These are phyloP conservation scores for Capsella rubella DNA, from an alignment of 441 rosid species.

Conservation along the genomic window DNA sequence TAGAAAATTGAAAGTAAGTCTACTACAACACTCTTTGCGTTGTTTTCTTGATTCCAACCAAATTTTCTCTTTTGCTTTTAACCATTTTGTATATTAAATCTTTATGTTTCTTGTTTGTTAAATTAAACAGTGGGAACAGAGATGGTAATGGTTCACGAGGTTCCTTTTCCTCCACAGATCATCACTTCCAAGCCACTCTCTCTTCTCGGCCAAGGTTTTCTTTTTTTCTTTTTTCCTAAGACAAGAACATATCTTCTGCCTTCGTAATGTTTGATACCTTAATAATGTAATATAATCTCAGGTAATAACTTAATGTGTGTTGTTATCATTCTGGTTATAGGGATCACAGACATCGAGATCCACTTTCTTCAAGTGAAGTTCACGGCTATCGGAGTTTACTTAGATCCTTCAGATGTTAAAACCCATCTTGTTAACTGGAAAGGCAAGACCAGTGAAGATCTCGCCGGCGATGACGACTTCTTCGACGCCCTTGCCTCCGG, in stretches of 20 bases:
- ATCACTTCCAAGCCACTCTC: conserved; percentile 66
- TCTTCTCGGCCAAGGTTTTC: conserved; percentile 77
- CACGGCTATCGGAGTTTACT: conserved; percentile 91
- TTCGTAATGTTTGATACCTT: background rate
- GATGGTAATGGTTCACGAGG: conserved; percentile 71
- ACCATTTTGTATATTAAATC: background rate
- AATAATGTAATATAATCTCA: background rate
- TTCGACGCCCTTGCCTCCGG: conserved; percentile 77
- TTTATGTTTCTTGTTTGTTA: background rate
- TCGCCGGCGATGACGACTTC: conserved; percentile 80
- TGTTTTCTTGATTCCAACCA: background rate
- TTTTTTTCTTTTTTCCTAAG: background rate
- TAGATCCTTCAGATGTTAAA: conserved; percentile 65
- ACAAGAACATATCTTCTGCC: background rate
- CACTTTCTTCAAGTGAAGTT: conserved; percentile 93
- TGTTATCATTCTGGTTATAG: conserved; percentile 41
- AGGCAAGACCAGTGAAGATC: conserved; percentile 62
- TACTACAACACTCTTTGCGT: background rate
- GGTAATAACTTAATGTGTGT: background rate
- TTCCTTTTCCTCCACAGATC: conserved; percentile 71
- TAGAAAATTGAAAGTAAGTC: conserved; percentile 6
- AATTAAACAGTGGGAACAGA: conserved; percentile 69
- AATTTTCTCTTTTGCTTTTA: background rate
- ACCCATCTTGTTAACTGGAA: conserved; percentile 72
- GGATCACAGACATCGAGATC: conserved; percentile 92